These are phyloP conservation scores for Wallemia hederae DNA, from an alignment of 1,284 basidiomycete species.

Conservation along the genomic window DNA sequence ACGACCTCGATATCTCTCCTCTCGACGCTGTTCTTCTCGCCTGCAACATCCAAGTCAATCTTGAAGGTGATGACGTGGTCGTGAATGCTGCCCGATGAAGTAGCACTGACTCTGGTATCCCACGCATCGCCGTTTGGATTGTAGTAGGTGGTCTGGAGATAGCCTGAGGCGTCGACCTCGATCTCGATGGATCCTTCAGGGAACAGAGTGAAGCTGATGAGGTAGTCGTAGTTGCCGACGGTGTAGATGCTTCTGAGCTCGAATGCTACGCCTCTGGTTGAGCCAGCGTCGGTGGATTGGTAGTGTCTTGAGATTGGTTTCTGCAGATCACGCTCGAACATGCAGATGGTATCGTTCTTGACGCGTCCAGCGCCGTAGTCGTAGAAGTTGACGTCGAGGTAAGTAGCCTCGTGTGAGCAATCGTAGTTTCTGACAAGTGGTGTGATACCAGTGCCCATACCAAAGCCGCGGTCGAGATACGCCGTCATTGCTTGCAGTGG, in stretches of 20 bases:
- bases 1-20: not conserved
- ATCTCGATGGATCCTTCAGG: conserved; percentile 14
- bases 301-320: conserved; percentile 30
- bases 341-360: conserved; percentile 26
- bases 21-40: not conserved
- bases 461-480: conserved; percentile 35
- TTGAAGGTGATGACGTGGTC: conserved; percentile 12
- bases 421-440: conserved; percentile 33
- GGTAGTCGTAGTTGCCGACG: conserved; percentile 14
- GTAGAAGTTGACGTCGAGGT: conserved; percentile 28
- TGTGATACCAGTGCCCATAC: conserved; percentile 21
- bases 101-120: not conserved
- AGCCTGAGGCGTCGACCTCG: conserved; percentile 14
- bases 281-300: conserved; percentile 19
- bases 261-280: conserved; percentile 14
- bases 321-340: conserved; percentile 31
- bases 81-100: conserved; percentile 12
- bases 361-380: conserved; percentile 20
- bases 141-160: conserved; percentile 13
- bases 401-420: conserved; percentile 30
- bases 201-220: conserved; percentile 12
- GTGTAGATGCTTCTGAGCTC: conserved; percentile 11
- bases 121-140: conserved; percentile 11
- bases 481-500: conserved; percentile 23
- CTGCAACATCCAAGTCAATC: conserved; percentile 4